These are phyloP conservation scores for Arthrocladium fulminans DNA, from an alignment of 2,329 filamentous ascomycete species.

Conservation along the genomic window DNA sequence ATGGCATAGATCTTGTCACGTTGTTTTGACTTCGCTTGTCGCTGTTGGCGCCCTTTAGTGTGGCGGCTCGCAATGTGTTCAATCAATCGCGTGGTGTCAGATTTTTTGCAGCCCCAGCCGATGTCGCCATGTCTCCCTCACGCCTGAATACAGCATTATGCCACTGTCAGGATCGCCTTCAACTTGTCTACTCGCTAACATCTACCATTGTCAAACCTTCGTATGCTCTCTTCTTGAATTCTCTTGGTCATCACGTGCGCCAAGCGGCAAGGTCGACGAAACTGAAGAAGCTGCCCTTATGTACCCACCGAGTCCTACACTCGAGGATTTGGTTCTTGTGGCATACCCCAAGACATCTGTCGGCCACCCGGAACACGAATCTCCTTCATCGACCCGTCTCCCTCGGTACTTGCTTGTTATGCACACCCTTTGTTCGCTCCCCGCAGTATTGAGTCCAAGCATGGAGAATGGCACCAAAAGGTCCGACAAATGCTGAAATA, in stretches of 20 bases:
- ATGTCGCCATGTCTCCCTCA: neutral
- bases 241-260: no score
- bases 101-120: neutral
- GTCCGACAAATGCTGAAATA: neutral
- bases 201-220: neutral
- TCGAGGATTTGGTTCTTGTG: no score
- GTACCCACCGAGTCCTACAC: no score
- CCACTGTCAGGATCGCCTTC: neutral
- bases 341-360: no score
- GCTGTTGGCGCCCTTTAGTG: neutral
- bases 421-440: neutral
- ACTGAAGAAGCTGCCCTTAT: no score
- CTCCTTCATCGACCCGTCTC: no score
- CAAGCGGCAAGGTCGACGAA: no score
- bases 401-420: no score
- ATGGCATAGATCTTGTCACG: neutral
- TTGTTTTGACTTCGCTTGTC: neutral
- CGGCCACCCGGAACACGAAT: no score
- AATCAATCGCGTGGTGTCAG: no score
- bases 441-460: no score
- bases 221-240: no score
- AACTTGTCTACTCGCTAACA: neutral
- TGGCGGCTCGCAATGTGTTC: neutral
- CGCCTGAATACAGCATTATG: neutral
- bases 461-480: neutral